Base-by-base conservation (phyloP, 2,329 filamentous ascomycete species). In the Emmonsiellopsis sp. region DNA sequence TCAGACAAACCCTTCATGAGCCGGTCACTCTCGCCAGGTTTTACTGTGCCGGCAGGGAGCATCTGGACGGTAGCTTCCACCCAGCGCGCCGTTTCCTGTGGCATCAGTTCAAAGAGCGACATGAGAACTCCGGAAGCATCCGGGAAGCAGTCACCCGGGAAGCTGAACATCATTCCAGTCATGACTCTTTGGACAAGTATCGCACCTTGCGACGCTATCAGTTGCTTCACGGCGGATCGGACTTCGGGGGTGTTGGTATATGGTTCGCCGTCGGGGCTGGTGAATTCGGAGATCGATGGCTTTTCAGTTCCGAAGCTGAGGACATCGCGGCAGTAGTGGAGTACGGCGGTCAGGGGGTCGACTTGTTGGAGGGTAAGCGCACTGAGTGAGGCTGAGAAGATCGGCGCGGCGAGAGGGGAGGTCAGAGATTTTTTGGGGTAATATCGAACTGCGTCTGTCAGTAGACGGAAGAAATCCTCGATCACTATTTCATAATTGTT, bases 101-200 rank as follows among this genome's bases (percentile, higher is more conserved):
- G 93, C 65, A 94, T 76, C 42, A 97, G 75, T 68, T 95, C 86
- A 66, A 98, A 95, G 58, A 97, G 77, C 3, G 86, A 85, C 56
- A 98, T 82, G 51, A 98, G 74, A n/a, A 95, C 88, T 4, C 90
- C 91, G 48, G 89, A 95, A 13, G 90, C 91, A 66, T 98, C 93
- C 0, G 91, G 85, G 65, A 97, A 95, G 72, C 91, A 96, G 68
- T 97, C 93, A 43, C 88, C 83, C 0, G 93, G 94, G 73, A 98
- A 98, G 0, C 87, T 94, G 68, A 96, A 96, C 92, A 98, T 97
- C 91, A 98, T 95, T 56, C 93, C 93, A 1, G 91, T 93, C 74
- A 98, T 79, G 54, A 95, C 85, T 58, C 91, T 87, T 71, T 95
- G 92, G 6, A 93, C 85, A 32, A 98, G 77, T 53, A 83, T 74